A percentile compares a stretch with the other conserved stretches of the same genome.
phyloP scores from a whole-genome alignment of 2,329 filamentous ascomycete species.

The Hyphodiscus sp. region DNA sequence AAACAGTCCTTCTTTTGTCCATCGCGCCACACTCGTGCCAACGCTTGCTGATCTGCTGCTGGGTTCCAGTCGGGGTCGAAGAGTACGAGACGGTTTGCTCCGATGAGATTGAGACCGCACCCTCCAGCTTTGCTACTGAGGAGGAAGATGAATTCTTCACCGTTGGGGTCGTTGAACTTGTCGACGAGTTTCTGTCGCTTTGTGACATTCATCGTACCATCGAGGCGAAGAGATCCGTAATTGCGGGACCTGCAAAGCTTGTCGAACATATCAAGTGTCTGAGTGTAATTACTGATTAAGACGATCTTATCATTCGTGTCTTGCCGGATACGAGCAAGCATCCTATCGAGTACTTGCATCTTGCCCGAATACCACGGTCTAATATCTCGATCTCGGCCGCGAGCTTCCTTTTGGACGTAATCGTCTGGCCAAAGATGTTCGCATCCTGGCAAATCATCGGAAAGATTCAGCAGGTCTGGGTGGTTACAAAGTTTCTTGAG shows the following conservation, averaged over 20 bases:
- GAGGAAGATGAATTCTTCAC: conserved; percentile 88
- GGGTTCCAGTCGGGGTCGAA: conserved; percentile 99
- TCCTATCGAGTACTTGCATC: conserved; percentile 95
- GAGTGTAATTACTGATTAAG: conserved; percentile 96
- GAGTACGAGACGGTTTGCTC: conserved; percentile 86
- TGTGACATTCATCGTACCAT: conserved; percentile 96
- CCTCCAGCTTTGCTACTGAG: conserved; percentile 94
- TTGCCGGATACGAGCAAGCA: conserved; percentile 90
- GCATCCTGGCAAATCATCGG: conserved; percentile 78
- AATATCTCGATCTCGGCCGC: conserved; percentile 85
- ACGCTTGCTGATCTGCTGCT: conserved; percentile 91
- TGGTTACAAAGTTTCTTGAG: conserved; percentile 99
- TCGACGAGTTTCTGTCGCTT: conserved; percentile 97
- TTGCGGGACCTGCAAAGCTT: conserved; percentile 76
- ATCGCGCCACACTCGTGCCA: conserved; percentile 97
- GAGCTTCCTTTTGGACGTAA: conserved; percentile 78
- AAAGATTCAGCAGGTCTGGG: conserved; percentile 80
- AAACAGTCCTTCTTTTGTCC: conserved; percentile 99
- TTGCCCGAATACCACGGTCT: conserved; percentile 97
- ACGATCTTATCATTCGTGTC: conserved; percentile 99
- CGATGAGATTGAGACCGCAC: conserved; percentile 92
- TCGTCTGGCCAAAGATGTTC: conserved; percentile 78
- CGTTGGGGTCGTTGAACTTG: conserved; percentile 91
- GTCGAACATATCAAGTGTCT: conserved; percentile 92
- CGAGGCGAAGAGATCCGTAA: conserved; percentile 83